phyloP scores from a whole-genome alignment of 768 basidiomycete genomes.

The Leccinum subtestaceum region DNA sequence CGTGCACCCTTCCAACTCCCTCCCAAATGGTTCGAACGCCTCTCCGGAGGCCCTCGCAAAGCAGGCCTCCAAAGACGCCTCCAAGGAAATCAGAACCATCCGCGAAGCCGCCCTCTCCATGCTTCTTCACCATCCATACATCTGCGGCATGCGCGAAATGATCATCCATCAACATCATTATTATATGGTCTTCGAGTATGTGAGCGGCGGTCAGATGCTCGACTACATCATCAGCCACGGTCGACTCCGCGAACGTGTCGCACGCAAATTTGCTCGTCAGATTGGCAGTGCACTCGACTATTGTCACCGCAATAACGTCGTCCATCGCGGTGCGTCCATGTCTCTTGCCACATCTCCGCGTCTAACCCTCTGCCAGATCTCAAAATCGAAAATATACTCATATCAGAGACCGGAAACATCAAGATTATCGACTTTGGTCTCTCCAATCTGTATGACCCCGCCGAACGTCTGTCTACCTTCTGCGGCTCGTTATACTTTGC shows the following conservation, averaged over 20 bases:
- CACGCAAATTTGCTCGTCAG: slow-evolving; percentile 95
- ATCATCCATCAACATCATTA: slow-evolving; percentile 97
- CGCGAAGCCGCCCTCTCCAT: slow-evolving; percentile 94
- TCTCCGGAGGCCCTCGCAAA: slow-evolving; percentile 63
- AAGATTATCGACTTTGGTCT: slow-evolving; percentile 99
- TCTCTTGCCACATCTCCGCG: slow-evolving; percentile 1
- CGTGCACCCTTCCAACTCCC: slow-evolving; percentile 58
- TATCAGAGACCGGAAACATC: slow-evolving; percentile 97
- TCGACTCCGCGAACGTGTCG: slow-evolving; percentile 89
- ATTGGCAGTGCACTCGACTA: slow-evolving; percentile 96
- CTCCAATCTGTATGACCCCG: slow-evolving; percentile 91
- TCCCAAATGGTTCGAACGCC: slow-evolving; percentile 44
- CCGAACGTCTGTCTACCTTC: slow-evolving; percentile 83
- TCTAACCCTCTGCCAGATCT: slow-evolving; percentile 51
- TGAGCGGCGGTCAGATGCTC: slow-evolving; percentile 98
- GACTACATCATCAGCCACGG: slow-evolving; percentile 99
- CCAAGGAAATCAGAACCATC: slow-evolving; percentile 94
- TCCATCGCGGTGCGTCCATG: slow-evolving; percentile 72
- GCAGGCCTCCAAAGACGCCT: slow-evolving; percentile 84
- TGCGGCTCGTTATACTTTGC: slow-evolving; percentile 99
- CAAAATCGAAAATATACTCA: slow-evolving; percentile 99
- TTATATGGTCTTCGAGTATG: slow-evolving; percentile 99
- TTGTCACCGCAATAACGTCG: slow-evolving; percentile 95
- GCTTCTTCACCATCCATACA: slow-evolving; percentile 96
- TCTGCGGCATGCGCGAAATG: slow-evolving; percentile 99